These are phyloP conservation scores for Taphrina confusa DNA, from an alignment of 1,139 yeast species.

Conservation along the genomic window DNA sequence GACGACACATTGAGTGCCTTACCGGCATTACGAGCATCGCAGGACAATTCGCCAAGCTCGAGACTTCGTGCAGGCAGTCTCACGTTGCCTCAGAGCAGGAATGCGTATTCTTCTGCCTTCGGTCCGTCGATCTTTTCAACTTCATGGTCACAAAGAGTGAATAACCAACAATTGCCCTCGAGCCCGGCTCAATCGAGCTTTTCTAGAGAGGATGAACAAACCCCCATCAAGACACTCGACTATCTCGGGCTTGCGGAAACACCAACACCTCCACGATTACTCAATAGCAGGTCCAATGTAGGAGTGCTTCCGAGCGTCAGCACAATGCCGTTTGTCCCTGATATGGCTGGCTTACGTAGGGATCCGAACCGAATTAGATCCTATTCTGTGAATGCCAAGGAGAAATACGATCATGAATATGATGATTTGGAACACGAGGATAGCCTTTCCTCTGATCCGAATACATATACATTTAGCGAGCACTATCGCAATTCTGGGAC, in stretches of 20 bases:
- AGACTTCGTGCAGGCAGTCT: constrained; percentile 46
- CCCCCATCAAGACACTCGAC: constrained; percentile 40
- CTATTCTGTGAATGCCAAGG: constrained; percentile 47
- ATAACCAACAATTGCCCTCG: constrained; percentile 33
- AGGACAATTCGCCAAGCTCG: constrained; percentile 35
- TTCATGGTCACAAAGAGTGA: constrained; percentile 37
- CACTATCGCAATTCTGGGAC: constrained; percentile 34
- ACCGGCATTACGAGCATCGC: constrained; percentile 34
- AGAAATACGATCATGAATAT: constrained; percentile 40
- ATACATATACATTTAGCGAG: constrained; percentile 4
- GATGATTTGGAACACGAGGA: constrained; percentile 4
- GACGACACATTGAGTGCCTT: constrained; percentile 34
- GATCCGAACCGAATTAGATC: constrained; percentile 49
- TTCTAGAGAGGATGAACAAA: constrained; percentile 38
- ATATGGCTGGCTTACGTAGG: constrained; percentile 44
- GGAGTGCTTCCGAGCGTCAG: constrained; percentile 14
- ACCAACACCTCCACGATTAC: constrained; percentile 36
- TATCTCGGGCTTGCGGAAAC: constrained; percentile 41
- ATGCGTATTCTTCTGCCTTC: constrained; percentile 44
- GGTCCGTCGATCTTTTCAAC: constrained; percentile 46
- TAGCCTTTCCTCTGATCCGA: background rate
- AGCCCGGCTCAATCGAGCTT: constrained; percentile 38
- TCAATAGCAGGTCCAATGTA: constrained; percentile 14
- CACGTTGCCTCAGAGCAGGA: constrained; percentile 44
- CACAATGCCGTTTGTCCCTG: constrained; percentile 39